Evolutionary conservation across 2,329 filamentous ascomycete species (phyloP), one percentile per base, ranked within the genome.

Genomic region (Fusarium pseudocircinatum): DNA sequence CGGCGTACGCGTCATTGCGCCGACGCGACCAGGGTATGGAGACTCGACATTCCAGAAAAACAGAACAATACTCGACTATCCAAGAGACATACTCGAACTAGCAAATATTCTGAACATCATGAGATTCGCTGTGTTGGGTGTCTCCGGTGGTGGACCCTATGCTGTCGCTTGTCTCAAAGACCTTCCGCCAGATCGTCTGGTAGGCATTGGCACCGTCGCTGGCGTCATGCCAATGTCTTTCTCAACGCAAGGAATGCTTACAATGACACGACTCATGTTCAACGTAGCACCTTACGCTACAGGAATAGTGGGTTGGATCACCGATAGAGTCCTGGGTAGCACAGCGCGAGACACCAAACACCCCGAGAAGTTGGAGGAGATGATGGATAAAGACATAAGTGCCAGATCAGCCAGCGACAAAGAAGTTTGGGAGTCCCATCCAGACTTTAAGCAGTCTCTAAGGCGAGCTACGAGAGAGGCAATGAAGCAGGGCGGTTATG

Each of bases 71-170:
- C 44, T 67, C 4, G 54, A 67, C 28, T 73, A 73, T 9, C 58
- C 70, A 0, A 60, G 40, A 12, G 70, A 73, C 16, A 7, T 73
- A 0, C 5, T 61, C 1, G 54, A 67, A 4, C 10, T 73, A 8
- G 70, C 70, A 0, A 39, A 68, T 40, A 22, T 40, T 4, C 5
- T 74, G 0, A 61, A 50, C 0, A 18, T 74, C 0, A 16, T 28
- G 1, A 16, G 43, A 0, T 74, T 73, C 10, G n/a, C 49, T 6
- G 7, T 64, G 7, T 18, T 73, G 1, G 70, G 70, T 0, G 70
- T 73, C 0, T 73, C 70, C 2, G 70, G 70, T 6, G 70, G 70
- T 6, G 70, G 70, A 0, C 70, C 70, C 1, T 73, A 74, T 11
- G 58, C 70, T 1, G 72, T 73, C 4, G 54, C 70, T 2, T 74